Evolutionary conservation across 176 grass and related monocot species (phyloP).

Genomic region (Rhynchospora breviuscula): DNA sequence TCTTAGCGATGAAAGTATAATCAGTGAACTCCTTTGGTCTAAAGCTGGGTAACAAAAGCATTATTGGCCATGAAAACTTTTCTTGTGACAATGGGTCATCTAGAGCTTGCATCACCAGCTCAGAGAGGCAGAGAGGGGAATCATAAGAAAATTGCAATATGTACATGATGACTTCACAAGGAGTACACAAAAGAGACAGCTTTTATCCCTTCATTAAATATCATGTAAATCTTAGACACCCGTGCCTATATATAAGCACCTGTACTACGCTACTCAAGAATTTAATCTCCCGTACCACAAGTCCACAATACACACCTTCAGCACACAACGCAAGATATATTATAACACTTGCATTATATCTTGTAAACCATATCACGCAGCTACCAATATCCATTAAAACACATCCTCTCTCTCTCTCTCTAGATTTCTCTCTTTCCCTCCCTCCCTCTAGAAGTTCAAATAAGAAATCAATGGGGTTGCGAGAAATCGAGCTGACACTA

Average conservation of each 20-base stretch:
- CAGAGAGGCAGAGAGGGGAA: background rate
- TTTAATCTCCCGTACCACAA: constrained; percentile 12
- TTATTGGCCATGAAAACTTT: background rate
- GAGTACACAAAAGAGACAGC: background rate
- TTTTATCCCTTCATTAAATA: constrained; percentile 24
- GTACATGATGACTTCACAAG: constrained; percentile 17
- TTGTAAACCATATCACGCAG: background rate
- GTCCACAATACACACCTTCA: too few relatives aligned
- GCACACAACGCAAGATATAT: background rate
- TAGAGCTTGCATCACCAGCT: constrained; percentile 14
- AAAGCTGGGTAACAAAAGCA: background rate
- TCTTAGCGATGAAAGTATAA: background rate
- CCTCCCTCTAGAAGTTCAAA: background rate
- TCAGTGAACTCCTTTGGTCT: background rate
- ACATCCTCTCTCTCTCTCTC: background rate
- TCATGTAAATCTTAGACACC: background rate
- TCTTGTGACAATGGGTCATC: constrained; percentile 24
- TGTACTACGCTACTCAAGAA: background rate
- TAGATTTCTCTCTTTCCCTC: background rate
- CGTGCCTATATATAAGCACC: constrained; percentile 16
- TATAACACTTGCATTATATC: background rate
- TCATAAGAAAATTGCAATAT: constrained; percentile 10
- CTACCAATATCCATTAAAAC: background rate
- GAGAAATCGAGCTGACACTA: constrained; percentile 50
- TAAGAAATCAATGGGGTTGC: constrained; percentile 38